Base-by-base conservation (phyloP, 2,329 filamentous ascomycete genomes). In the Didymella exigua region DNA sequence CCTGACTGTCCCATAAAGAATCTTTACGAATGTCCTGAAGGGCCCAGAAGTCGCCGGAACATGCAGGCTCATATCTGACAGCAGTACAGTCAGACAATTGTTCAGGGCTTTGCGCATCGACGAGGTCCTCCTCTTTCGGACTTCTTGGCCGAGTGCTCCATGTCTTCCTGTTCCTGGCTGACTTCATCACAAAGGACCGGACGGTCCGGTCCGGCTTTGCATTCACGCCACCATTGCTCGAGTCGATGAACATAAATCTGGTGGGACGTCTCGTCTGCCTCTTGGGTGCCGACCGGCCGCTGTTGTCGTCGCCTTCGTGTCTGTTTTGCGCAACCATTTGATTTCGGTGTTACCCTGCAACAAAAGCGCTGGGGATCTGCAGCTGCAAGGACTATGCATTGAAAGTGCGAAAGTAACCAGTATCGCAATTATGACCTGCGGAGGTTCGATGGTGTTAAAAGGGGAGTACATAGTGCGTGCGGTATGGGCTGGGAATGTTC, bases 181-280 rank as follows among this genome's bases (percentile, higher is more conserved):
- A 65, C 37, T 73, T 71, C 71, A 74, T 74, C 4, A 74, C 70
- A 65, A 73, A 73, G n/a, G 69, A 71, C 38, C 71, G 51, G 11
- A 73, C 69, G 8, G 61, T 60, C 49, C 66, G 69, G 37, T 72
- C 61, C 13, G 69, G 70, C 44, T 73, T 73, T 16, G 67, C 62
- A 30, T 69, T 70, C 14, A 63, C 52, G 9, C 68, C 70, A 31
- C 67, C 59, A 42, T 61, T 60, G 37, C 62, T 66, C 18, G 71
- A 68, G 43, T 74, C 70, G 31, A 74, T 71, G 61, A 74, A 74
- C 65, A 73, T 70, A 54, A 73, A 74, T 16, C 67, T 54, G 56
- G 52, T 65, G 26, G 61, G 61, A 38, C 38, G 53, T 51, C 61
- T 67, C 48, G 50, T 27, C 49, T 62, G 48, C 37, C 30, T 46